These are phyloP conservation scores for Fraxinus quadrangulata DNA, from an alignment of 257 asterid genomes.

Conservation along the genomic window DNA sequence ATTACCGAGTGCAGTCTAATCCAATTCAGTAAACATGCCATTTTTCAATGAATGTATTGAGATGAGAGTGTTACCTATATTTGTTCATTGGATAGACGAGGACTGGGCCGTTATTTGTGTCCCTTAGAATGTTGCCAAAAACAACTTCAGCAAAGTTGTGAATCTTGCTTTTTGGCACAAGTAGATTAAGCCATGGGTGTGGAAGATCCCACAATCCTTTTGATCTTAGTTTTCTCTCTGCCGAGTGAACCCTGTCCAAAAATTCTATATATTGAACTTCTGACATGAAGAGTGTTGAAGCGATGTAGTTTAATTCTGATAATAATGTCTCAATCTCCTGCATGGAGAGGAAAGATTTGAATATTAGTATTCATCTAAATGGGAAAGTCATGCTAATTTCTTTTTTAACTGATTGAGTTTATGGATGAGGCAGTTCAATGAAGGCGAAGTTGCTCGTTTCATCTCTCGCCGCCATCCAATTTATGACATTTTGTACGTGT, in stretches of 20 bases:
- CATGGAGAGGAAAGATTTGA: slow-evolving; percentile 7
- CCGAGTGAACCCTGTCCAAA: slow-evolving; percentile 82
- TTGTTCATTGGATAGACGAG: slow-evolving; percentile 80
- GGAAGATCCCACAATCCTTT: slow-evolving; percentile 88
- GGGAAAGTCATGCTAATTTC: not conserved
- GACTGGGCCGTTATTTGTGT: slow-evolving; percentile 78
- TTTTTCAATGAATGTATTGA: not conserved
- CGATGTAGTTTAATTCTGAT: slow-evolving; percentile 67
- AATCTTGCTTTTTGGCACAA: slow-evolving; percentile 72
- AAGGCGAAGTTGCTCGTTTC: too few relatives aligned
- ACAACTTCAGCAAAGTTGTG: slow-evolving; percentile 62
- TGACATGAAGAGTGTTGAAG: slow-evolving; percentile 68
- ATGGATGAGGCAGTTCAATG: too few relatives aligned
- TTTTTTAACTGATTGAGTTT: not conserved
- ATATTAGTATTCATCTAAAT: not conserved
- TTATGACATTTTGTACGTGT: too few relatives aligned
- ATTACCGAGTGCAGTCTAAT: too few relatives aligned
- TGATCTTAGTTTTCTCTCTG: slow-evolving; percentile 57
- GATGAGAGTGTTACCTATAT: slow-evolving; percentile 55
- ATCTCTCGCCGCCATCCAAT: too few relatives aligned
- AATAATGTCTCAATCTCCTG: slow-evolving; percentile 69
- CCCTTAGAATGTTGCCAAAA: slow-evolving; percentile 60
- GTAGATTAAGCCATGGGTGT: slow-evolving; percentile 95
- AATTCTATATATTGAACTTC: slow-evolving; percentile 72
- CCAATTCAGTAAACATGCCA: not conserved